These are phyloP conservation scores for Miscanthus lutarioriparius DNA, from an alignment of 176 grass and related monocot genomes.

Conservation along the genomic window DNA sequence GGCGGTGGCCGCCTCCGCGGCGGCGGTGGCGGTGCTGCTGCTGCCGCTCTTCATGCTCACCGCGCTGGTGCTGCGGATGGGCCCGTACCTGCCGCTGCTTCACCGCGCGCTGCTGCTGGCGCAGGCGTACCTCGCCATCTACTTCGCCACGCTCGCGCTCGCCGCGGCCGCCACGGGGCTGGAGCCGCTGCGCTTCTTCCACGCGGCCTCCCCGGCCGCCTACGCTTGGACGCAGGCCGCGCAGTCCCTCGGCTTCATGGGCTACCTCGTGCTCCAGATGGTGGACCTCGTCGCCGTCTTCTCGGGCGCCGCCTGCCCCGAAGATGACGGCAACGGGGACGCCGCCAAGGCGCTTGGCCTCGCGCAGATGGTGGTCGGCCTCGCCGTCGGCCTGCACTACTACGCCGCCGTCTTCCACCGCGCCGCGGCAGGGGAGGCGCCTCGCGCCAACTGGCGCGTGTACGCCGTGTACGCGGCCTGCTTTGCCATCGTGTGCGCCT, in stretches of 20 bases:
- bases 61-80: constrained; percentile 65
- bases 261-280: constrained; percentile 86
- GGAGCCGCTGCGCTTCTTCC: constrained; percentile 92
- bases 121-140: constrained; percentile 98
- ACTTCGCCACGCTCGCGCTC: constrained; percentile 85
- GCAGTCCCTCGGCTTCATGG: constrained; percentile 79
- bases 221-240: constrained; percentile 97
- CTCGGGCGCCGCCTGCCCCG: constrained; percentile 47
- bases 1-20: constrained; percentile 50
- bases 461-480: constrained; percentile 85
- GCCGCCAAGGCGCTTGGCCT: constrained; percentile 62
- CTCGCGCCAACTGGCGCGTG: constrained; percentile 88
- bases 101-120: constrained; percentile 70
- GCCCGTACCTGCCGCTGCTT: constrained; percentile 71
- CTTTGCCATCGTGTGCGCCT: constrained; percentile 79
- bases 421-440: constrained; percentile 66
- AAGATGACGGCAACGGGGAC: constrained; percentile 37
- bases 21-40: constrained; percentile 56
- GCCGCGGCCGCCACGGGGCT: constrained; percentile 76
- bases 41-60: constrained; percentile 72
- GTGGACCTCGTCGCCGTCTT: constrained; percentile 79
- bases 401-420: constrained; percentile 96
- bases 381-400: constrained; percentile 89
- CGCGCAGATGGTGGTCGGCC: constrained; percentile 88
- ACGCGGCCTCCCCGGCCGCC: constrained; percentile 73